These are phyloP conservation scores for Calonectria leucothoes DNA, from an alignment of 2,329 filamentous ascomycete species.

Conservation along the genomic window DNA sequence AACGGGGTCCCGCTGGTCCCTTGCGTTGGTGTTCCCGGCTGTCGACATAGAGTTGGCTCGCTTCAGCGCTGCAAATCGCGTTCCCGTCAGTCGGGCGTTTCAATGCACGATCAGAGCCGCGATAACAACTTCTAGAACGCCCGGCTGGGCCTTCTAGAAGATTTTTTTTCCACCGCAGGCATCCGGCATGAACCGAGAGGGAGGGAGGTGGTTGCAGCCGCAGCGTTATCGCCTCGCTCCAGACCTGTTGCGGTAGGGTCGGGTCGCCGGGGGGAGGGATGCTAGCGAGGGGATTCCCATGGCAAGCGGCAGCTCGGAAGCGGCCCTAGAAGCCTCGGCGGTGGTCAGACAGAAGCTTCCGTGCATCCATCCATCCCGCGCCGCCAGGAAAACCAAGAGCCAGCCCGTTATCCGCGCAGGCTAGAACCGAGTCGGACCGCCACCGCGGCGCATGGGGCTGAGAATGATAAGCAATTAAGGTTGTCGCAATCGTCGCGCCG, in stretches of 20 bases:
- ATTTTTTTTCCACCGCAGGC: neutral
- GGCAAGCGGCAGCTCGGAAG: neutral
- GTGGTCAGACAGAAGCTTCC: neutral
- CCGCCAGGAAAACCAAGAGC: too few relatives aligned
- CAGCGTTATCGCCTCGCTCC: neutral
- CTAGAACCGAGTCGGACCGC: neutral
- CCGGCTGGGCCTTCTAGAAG: slow-evolving; percentile 1
- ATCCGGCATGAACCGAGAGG: slow-evolving; percentile 1
- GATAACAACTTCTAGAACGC: neutral
- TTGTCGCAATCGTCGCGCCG: neutral
- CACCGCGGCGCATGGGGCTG: neutral
- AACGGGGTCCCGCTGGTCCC: neutral
- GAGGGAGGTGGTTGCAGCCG: slow-evolving; percentile 16
- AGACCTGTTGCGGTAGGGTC: neutral
- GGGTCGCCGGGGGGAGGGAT: neutral
- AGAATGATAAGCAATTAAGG: slow-evolving; percentile 9
- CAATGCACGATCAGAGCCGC: neutral
- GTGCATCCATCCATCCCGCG: neutral
- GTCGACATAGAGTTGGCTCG: neutral
- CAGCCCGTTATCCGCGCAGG: neutral
- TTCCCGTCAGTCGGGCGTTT: slow-evolving; percentile 6
- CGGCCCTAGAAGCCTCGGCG: neutral
- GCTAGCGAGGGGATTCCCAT: neutral
- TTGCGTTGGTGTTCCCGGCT: neutral
- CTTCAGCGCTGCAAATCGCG: neutral